These are phyloP conservation scores for Candida suzukii DNA, from an alignment of 805 yeast genomes.

Conservation along the genomic window DNA sequence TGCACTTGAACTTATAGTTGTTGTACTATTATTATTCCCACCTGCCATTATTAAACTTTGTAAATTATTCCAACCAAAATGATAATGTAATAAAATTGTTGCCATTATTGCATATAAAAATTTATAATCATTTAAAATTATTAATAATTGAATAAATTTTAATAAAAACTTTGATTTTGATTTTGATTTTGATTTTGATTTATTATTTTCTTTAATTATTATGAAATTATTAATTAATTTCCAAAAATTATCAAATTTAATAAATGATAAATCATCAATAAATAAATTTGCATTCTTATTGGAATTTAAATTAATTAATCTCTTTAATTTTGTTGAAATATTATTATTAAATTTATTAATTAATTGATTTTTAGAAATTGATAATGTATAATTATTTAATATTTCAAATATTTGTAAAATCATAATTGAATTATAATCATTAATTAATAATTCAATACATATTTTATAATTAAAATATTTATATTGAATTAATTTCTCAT, in stretches of 20 bases:
- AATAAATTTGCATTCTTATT: neutral
- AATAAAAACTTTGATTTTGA: slow-evolving; percentile 10
- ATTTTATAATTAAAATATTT: neutral
- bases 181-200: too few species aligned
- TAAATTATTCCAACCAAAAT: slow-evolving; percentile 39
- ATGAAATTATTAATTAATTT: slow-evolving; percentile 10
- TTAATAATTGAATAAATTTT: slow-evolving; percentile 17
- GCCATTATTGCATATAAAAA: slow-evolving; percentile 31
- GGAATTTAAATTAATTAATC: slow-evolving; percentile 6
- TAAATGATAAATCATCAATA: slow-evolving; percentile 2
- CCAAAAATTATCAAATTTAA: slow-evolving; percentile 12
- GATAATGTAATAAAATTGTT: slow-evolving; percentile 39
- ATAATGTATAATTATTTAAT: neutral
- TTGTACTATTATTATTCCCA: too few species aligned
- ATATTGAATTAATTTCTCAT: slow-evolving; percentile 8
- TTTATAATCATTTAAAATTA: slow-evolving; percentile 28
- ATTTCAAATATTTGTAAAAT: neutral
- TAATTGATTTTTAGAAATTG: slow-evolving; percentile 5
- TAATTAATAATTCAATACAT: neutral
- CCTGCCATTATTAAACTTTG: slow-evolving; percentile 7
- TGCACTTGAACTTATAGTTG: too few species aligned
- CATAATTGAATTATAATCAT: slow-evolving; percentile 1
- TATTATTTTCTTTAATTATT: neutral
- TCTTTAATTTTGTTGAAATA: slow-evolving; percentile 11
- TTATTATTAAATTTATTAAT: slow-evolving; percentile 15